Evolutionary conservation across 352 stramenopile genomes (phyloP).

Genomic region (Chrysophaeum taylorii): DNA sequence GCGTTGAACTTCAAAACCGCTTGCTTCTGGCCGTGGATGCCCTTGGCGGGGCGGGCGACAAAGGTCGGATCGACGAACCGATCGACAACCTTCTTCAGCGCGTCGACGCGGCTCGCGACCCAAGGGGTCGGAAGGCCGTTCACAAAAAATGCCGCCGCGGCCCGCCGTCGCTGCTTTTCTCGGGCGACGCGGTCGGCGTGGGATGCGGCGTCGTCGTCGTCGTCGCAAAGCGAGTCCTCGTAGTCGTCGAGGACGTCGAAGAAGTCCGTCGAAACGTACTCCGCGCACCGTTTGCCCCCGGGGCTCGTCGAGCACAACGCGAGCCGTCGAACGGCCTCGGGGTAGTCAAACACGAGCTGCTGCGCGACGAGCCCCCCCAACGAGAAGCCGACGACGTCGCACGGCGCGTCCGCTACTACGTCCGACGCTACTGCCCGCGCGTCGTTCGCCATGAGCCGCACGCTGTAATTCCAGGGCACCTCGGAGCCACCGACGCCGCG

Average conservation of each 20-base stretch:
- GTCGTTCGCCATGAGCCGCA: background rate
- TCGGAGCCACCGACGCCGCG: background rate
- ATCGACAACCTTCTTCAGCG: background rate
- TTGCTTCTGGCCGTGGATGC: background rate
- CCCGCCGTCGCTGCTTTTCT: background rate
- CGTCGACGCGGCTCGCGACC: background rate
- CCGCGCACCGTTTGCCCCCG: background rate
- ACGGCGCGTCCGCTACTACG: background rate
- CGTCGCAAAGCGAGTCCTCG: background rate
- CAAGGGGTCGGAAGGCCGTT: background rate
- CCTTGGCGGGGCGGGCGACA: background rate
- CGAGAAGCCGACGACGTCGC: background rate
- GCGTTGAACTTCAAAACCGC: background rate
- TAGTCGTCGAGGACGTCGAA: conserved; percentile 4
- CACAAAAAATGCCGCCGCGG: background rate
- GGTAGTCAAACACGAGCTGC: background rate
- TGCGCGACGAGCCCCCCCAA: conserved; percentile 11
- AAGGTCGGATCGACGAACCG: background rate
- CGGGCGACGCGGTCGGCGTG: no score
- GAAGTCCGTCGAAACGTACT: background rate
- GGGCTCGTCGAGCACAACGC: background rate
- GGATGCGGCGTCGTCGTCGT: background rate
- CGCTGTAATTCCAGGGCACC: background rate
- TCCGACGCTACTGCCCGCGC: background rate
- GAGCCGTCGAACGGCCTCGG: background rate